phyloP scores from a whole-genome alignment of 2,329 filamentous ascomycete species.

The Trichoderma gracile region DNA sequence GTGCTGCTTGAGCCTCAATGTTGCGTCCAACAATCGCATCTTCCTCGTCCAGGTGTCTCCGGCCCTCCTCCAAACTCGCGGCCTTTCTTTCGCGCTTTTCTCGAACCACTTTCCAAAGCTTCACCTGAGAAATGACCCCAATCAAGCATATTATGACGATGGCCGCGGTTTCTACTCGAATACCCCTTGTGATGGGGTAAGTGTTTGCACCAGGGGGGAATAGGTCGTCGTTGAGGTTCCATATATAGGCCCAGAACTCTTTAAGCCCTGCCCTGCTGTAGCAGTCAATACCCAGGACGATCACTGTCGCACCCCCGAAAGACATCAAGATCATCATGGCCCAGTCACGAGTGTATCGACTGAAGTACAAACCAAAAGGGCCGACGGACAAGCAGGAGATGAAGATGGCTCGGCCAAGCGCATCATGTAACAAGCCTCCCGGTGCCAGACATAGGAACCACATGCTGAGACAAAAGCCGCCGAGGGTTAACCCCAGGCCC shows the following conservation, averaged over 20 bases:
- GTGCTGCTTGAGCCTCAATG: conserved; percentile 61
- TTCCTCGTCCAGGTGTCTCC: conserved; percentile 58
- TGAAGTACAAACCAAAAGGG: conserved; percentile 75
- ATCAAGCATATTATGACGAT: conserved; percentile 73
- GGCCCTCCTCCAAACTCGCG: conserved; percentile 50
- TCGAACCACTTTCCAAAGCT: conserved; percentile 79
- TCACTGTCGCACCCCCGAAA: conserved; percentile 77
- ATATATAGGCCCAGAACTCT: conserved; percentile 94
- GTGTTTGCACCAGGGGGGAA: conserved; percentile 77
- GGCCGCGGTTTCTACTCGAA: conserved; percentile 79
- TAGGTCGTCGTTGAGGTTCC: conserved; percentile 74
- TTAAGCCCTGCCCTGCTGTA: conserved; percentile 88
- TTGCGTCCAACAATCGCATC: conserved; percentile 71
- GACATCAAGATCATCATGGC: conserved; percentile 74
- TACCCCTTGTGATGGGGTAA: conserved; percentile 84
- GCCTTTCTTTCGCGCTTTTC: conserved; percentile 58
- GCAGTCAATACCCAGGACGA: conserved; percentile 85
- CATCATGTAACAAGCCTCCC: conserved; percentile 69
- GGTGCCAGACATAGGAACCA: conserved; percentile 80
- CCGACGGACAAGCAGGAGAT: conserved; percentile 70
- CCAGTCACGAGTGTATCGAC: conserved; percentile 74
- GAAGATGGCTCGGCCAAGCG: conserved; percentile 68
- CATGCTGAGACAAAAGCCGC: conserved; percentile 84
- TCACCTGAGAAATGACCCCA: conserved; percentile 81
- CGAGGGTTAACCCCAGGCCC: conserved; percentile 78